Evolutionary conservation across 2,329 filamentous ascomycete genomes (phyloP).

Genomic region (Cladosporium austrohemisphaericum): DNA sequence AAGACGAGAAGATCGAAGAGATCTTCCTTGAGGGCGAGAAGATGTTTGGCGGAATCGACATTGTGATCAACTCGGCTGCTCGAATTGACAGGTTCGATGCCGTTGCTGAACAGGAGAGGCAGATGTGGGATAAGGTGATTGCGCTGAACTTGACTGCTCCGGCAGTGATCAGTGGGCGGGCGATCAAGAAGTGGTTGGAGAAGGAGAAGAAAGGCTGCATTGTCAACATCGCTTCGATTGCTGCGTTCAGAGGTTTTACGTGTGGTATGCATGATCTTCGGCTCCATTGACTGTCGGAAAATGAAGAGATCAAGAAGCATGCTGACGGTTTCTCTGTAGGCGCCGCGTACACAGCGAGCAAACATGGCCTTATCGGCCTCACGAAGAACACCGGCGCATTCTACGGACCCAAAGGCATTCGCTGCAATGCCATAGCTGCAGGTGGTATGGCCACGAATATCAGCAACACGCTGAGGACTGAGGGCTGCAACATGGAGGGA

Average conservation of each 20-base stretch:
- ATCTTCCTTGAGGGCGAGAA: constrained; percentile 36
- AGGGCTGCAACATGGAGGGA: constrained; percentile 30
- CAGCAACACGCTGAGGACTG: constrained; percentile 37
- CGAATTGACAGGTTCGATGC: constrained; percentile 56
- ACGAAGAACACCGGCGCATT: constrained; percentile 57
- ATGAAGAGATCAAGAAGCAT: constrained; percentile 12
- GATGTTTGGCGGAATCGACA: constrained; percentile 49
- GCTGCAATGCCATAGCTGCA: constrained; percentile 43
- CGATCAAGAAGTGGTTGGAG: constrained; percentile 47
- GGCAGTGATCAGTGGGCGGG: constrained; percentile 50
- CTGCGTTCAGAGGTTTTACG: constrained; percentile 42
- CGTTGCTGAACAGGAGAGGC: constrained; percentile 45
- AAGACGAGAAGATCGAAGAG: constrained; percentile 33
- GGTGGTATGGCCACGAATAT: constrained; percentile 59
- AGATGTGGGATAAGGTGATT: constrained; percentile 53
- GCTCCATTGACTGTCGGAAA: no score
- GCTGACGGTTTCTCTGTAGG: constrained; percentile 30
- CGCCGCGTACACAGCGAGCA: constrained; percentile 51
- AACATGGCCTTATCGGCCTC: constrained; percentile 53
- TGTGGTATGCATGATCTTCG: constrained; percentile 34
- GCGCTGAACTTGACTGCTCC: constrained; percentile 56
- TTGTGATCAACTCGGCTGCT: constrained; percentile 52
- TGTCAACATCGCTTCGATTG: constrained; percentile 52
- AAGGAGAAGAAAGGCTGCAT: constrained; percentile 47
- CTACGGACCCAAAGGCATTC: constrained; percentile 54